phyloP scores from a whole-genome alignment of 768 basidiomycete genomes.

The Suillus discolor region DNA sequence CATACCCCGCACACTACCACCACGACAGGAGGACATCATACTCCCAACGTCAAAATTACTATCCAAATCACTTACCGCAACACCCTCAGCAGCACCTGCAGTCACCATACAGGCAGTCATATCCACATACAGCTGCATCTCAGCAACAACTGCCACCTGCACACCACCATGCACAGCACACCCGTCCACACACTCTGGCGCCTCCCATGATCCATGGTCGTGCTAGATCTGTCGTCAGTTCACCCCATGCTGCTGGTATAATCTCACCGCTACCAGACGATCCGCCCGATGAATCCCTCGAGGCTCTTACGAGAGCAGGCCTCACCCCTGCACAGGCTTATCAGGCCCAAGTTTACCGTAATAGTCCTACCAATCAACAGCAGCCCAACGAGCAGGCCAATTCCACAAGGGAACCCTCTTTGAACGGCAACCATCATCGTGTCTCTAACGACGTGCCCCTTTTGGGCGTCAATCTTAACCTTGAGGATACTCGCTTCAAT shows the following conservation, averaged over 20 bases:
- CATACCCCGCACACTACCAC: slow-evolving; percentile 40
- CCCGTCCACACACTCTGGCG: slow-evolving; percentile 33
- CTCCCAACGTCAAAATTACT: slow-evolving; percentile 32
- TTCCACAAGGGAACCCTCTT: slow-evolving; percentile 25
- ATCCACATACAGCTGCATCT: slow-evolving; percentile 36
- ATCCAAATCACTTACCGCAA: slow-evolving; percentile 17
- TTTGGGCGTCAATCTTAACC: slow-evolving; percentile 48
- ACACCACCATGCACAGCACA: slow-evolving; percentile 20
- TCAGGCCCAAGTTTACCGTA: slow-evolving; percentile 71
- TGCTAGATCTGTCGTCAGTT: slow-evolving; percentile 53
- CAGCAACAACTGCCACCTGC: slow-evolving; percentile 23
- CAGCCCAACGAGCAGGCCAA: slow-evolving; percentile 20
- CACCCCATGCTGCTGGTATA: slow-evolving; percentile 42
- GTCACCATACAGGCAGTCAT: slow-evolving; percentile 40
- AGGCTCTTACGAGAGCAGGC: slow-evolving; percentile 48
- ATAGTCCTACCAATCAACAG: slow-evolving; percentile 39
- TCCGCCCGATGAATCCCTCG: slow-evolving; percentile 48
- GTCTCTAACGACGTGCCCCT: slow-evolving; percentile 36
- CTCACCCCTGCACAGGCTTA: slow-evolving; percentile 81
- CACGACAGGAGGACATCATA: slow-evolving; percentile 53
- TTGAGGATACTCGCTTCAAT: slow-evolving; percentile 58
- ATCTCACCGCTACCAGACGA: slow-evolving; percentile 51
- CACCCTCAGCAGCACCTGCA: slow-evolving; percentile 20
- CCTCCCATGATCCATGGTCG: slow-evolving; percentile 46
- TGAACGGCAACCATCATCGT: slow-evolving; percentile 30